Conservation (phyloP, 129 eudicot genomes). For the Centaurea solstitialis region DNA sequence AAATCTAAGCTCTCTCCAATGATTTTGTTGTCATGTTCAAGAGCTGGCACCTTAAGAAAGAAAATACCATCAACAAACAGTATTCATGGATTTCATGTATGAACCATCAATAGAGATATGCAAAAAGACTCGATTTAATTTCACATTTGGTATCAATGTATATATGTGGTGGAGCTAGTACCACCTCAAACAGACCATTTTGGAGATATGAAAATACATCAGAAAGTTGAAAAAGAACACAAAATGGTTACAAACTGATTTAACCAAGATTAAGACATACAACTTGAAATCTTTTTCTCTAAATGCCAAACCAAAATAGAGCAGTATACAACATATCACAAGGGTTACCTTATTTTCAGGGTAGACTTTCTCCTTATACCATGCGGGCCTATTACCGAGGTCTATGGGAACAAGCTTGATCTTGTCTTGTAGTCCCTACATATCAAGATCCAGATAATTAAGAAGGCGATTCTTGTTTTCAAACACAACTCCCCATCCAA, state of each 20-base stretch:
- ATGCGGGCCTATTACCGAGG: conserved; percentile 59
- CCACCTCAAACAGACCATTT: background rate
- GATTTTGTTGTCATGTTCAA: conserved; percentile 82
- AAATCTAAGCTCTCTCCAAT: conserved; percentile 86
- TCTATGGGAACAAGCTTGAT: conserved; percentile 70
- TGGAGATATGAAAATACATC: background rate
- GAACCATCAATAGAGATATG: no score
- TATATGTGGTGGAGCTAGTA: background rate
- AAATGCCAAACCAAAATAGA: background rate
- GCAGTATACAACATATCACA: background rate
- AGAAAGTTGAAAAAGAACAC: background rate
- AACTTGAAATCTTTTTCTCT: background rate
- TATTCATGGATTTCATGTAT: no score
- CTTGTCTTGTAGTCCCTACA: conserved; percentile 81
- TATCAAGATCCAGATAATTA: conserved; percentile 9
- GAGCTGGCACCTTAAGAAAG: conserved; percentile 85
- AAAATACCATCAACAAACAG: no score
- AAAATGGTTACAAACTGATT: background rate
- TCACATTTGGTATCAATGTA: background rate
- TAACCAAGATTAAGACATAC: background rate
- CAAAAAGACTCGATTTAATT: background rate
- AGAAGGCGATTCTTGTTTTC: background rate
- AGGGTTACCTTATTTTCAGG: conserved; percentile 62
- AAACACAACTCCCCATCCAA: background rate
- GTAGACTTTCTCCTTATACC: conserved; percentile 88